Evolutionary conservation across 345 rosid genomes (phyloP), one percentile per base, ranked within the genome.

Genomic region (Rhodomyrtus tomentosa): DNA sequence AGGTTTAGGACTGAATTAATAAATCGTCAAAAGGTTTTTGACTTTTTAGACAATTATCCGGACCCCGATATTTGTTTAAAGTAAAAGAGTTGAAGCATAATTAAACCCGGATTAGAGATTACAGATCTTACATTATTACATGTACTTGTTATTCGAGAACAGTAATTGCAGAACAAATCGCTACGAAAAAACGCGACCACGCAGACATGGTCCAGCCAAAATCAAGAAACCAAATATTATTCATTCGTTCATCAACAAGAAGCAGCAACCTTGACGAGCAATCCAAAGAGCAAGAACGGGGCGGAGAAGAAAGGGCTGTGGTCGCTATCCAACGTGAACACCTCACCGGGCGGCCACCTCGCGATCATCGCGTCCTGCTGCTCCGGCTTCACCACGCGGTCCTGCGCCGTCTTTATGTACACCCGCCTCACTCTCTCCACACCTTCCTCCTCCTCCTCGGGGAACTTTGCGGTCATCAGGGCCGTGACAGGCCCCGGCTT

Each of bases 241-340:
- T 68, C 42, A 62, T 16, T 62, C 52, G 7, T 51, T 51, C 49
- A 27, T 81, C 48, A 52, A 45, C 48, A n/a, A 21, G 93, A 88
- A 42, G 91, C 84, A 2, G 92, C 94, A 36, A 93, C 93, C 88
- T 96, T 91, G 68, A 95, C 82, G 40, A 96, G 95, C 82, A 93
- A 82, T 74, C 97, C 99, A 38, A 88, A 88, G 84, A 96, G 96
- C 85, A 83, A 50, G 84, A 93, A 92, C 4, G 98, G 94, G 81
- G 92, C 83, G 36, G 98, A 95, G 89, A 96, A 96, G 81, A 92
- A 92, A 6, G 99, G 98, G 87, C 95, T 93, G 87, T 96, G 99
- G 85, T 96, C 99, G 14, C 90, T 88, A 8, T 95, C 97, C 90
- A 96, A 14, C 52, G 68, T 88, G 81, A 84, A 93, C 8, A 88